phyloP scores from a whole-genome alignment of 2,329 filamentous ascomycete genomes.

The Colletotrichum spaethianum region DNA sequence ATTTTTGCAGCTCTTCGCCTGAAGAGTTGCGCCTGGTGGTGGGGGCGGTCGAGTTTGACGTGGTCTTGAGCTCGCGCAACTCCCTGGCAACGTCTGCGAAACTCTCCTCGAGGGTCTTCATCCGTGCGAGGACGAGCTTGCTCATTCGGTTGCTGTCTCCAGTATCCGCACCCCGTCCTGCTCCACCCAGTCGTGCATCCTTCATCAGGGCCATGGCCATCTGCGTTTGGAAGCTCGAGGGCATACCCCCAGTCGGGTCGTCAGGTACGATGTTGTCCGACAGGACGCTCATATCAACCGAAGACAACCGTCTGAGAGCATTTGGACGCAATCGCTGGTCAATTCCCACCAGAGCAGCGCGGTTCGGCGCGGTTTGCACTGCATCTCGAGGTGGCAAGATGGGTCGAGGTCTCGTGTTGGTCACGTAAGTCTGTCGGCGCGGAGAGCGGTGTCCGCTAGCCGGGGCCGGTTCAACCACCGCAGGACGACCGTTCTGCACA shows the following conservation, averaged over 20 bases:
- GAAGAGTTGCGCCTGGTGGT: slow-evolving; percentile 68
- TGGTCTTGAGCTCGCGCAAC: slow-evolving; percentile 75
- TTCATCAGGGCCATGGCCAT: slow-evolving; percentile 80
- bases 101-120: slow-evolving; percentile 94
- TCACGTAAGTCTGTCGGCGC: slow-evolving; percentile 58
- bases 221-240: slow-evolving; percentile 85
- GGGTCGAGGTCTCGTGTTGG: slow-evolving; percentile 69
- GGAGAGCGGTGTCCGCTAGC: slow-evolving; percentile 62
- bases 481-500: slow-evolving; percentile 44
- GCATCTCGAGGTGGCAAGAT: slow-evolving; percentile 66
- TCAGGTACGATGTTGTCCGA: slow-evolving; percentile 78
- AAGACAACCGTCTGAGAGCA: slow-evolving; percentile 65
- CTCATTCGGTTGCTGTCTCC: slow-evolving; percentile 78
- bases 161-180: slow-evolving; percentile 52
- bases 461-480: slow-evolving; percentile 54
- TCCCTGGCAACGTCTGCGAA: slow-evolving; percentile 90
- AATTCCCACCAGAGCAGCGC: slow-evolving; percentile 67
- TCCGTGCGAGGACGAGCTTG: slow-evolving; percentile 86
- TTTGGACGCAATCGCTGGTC: slow-evolving; percentile 60
- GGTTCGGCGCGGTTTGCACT: slow-evolving; percentile 70
- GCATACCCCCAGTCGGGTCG: slow-evolving; percentile 74
- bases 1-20: slow-evolving; percentile 54
- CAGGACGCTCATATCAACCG: slow-evolving; percentile 80
- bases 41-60: slow-evolving; percentile 59
- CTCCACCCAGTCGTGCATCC: slow-evolving; percentile 65